Conservation (phyloP, 2,329 filamentous ascomycete species). For the Parafenestella ontariensis region DNA sequence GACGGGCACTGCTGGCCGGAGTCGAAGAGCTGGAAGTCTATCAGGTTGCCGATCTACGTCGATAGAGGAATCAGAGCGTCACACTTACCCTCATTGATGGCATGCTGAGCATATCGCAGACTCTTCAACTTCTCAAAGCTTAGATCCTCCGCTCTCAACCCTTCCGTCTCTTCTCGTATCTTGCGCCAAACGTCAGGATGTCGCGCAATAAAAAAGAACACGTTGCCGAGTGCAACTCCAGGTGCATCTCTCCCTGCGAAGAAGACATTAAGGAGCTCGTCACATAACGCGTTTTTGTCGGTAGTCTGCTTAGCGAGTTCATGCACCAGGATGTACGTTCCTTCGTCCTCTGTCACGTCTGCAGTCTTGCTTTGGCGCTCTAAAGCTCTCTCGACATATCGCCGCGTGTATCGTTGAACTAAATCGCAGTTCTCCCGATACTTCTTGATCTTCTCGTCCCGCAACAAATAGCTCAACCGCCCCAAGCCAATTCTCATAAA, state of each 20-base stretch:
- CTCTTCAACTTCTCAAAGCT: slow-evolving; percentile 53
- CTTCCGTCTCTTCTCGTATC: slow-evolving; percentile 10
- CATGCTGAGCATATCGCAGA: slow-evolving; percentile 57
- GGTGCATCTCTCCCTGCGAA: slow-evolving; percentile 40
- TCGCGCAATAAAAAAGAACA: slow-evolving; percentile 18
- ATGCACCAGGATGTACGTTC: slow-evolving; percentile 48
- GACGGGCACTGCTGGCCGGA: neutral
- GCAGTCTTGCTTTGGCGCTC: slow-evolving; percentile 3
- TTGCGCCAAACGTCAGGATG: slow-evolving; percentile 19
- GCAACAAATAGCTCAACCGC: slow-evolving; percentile 16
- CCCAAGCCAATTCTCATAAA: slow-evolving; percentile 14
- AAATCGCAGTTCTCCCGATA: neutral
- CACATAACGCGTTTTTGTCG: slow-evolving; percentile 45
- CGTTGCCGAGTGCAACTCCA: slow-evolving; percentile 17
- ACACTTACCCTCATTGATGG: slow-evolving; percentile 68
- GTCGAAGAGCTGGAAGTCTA: neutral
- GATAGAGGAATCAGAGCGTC: neutral
- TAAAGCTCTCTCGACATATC: slow-evolving; percentile 26
- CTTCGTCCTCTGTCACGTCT: slow-evolving; percentile 24
- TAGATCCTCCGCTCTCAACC: slow-evolving; percentile 22
- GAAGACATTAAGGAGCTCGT: slow-evolving; percentile 51
- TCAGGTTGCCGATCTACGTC: no score
- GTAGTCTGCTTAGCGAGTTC: slow-evolving; percentile 48
- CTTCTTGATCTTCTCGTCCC: slow-evolving; percentile 4
- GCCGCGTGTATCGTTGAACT: neutral